Base-by-base conservation (phyloP, 176 grass and related monocot species). In the Oryza nivara region DNA sequence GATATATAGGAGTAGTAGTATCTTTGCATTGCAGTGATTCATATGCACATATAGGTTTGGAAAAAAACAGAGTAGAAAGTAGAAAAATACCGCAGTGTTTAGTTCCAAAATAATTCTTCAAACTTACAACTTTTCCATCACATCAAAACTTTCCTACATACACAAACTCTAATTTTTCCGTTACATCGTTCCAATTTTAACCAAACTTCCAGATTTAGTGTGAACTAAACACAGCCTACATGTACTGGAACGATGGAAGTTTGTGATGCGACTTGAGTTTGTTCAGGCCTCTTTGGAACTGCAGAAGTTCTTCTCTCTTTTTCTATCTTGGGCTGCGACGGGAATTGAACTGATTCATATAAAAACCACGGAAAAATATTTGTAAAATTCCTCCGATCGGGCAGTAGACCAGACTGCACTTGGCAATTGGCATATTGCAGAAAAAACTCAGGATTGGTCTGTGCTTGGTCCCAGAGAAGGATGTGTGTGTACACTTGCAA, bases 381-480 rank as follows among this genome's bases (percentile, higher is more conserved):
- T n/a, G 54, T 20, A 9, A 58, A 58, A 58, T 20, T 58, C 19
- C 54, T 56, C 47, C 47, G 6, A 5, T 56, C 6, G 17, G 52
- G 16, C 16, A 56, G 52, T 19, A 19, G 52, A 30, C 23, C 46
- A n/a, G 40, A 34, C 25, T 77, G 75, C 45, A 51, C 45, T 52
- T 9, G 49, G 13, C 49, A 17, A 30, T 22, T 52, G 4, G 49
- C 43, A 68, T 68, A 63, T 12, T n/a, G 17, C 12, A 36, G 64
- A 41, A 80, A 69, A 80, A 5, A 20, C 45, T 3, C 19, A 52
- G 19, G 65, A 36, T 68, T 58, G 19, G n/a, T 58, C 20, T 11
- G 34, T 41, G 79, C 79, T 81, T 58, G 26, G n/a, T 26, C 70
- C 8, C 67, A 81, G 45, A 28, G 9, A 26, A 23, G 46, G 65